Evolutionary conservation across 768 basidiomycete species (phyloP), one percentile per base, ranked within the genome.

Genomic region (Candolleomyces aberdarensis): DNA sequence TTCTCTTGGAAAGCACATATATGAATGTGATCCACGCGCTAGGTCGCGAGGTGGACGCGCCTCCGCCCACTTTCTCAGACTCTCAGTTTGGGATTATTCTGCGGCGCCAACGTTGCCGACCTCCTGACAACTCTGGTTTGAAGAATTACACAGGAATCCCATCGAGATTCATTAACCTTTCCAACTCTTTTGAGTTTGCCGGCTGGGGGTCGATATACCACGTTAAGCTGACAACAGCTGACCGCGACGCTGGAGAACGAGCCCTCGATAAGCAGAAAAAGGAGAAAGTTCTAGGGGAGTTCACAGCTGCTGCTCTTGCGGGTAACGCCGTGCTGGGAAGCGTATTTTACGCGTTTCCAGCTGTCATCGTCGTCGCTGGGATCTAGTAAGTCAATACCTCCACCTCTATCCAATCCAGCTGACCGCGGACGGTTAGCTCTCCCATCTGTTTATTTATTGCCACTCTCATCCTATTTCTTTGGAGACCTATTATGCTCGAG

Each of bases 401-500:
- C 11, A 17, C 36, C 48, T 2, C 11, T 20, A 6, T 47, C 50
- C 36, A 36, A 11, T 36, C 6, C 36, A 36, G 36, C 36, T 36
- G 2, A 36, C 5, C 36, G 1, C 36, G 5, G 36, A 36, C 5
- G 36, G 31, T 1, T 64, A 88, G 86, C 66, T 89, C 88, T 1
- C 88, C 89, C 0, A 80, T 92, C 46, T 85, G 88, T 8, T 74
- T 92, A 59, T 79, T 87, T 41, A 66, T 86, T 26, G 86, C 90
- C 0, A 83, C 85, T 0, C 69, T 85, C 32, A 78, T 87, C 1
- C 67, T 89, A 3, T 87, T 86, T 65, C 68, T 91, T 22, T 92
- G 88, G 86, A 82, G 87, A 13, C 89, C 89, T 2, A 80, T 92
- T 50, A 85, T 92, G 83, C 80, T 83, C 63, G 90, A 91, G 67